Conservation (phyloP, 1,284 basidiomycete genomes). For the Malassezia brasiliensis region DNA sequence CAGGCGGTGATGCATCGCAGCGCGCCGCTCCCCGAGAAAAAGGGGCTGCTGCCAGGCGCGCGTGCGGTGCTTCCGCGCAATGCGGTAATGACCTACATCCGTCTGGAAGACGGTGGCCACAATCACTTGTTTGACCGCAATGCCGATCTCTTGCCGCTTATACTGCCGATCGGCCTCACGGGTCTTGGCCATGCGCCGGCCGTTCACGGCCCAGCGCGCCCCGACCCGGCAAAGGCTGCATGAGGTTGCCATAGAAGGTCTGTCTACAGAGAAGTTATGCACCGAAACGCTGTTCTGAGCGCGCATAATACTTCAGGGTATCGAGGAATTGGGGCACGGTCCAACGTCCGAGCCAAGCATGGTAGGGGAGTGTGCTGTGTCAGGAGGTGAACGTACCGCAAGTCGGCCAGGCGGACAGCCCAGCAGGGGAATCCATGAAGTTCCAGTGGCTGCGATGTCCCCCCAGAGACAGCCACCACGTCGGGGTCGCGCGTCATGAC, state of each 20-base stretch:
- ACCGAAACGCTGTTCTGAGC: conserved; percentile 12
- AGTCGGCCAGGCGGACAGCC: conserved; percentile 6
- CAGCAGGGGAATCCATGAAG: conserved; percentile 15
- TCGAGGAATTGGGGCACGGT: conserved; percentile 11
- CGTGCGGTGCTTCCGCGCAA: conserved; percentile 5
- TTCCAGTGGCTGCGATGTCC: not conserved
- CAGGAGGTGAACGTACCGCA: not conserved
- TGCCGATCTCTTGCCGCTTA: conserved; percentile 22
- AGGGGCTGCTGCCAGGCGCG: not conserved
- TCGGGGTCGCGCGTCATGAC: conserved; percentile 3
- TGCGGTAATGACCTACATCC: conserved; percentile 20
- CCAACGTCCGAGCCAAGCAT: not conserved
- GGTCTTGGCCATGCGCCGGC: not conserved
- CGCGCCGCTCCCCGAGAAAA: conserved; percentile 13
- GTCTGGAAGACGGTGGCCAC: conserved; percentile 27
- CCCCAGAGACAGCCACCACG: conserved; percentile 10
- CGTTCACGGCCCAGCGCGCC: too few species aligned
- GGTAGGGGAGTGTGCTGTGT: not conserved
- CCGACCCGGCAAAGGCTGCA: too few species aligned
- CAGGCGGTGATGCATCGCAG: conserved; percentile 15
- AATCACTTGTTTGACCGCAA: conserved; percentile 26
- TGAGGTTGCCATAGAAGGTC: too few species aligned
- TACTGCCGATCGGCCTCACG: conserved; percentile 1
- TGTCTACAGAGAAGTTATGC: conserved; percentile 1
- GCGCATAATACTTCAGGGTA: conserved; percentile 9